phyloP scores from a whole-genome alignment of 73 alveolate species.

The Uronychia setigera region DNA sequence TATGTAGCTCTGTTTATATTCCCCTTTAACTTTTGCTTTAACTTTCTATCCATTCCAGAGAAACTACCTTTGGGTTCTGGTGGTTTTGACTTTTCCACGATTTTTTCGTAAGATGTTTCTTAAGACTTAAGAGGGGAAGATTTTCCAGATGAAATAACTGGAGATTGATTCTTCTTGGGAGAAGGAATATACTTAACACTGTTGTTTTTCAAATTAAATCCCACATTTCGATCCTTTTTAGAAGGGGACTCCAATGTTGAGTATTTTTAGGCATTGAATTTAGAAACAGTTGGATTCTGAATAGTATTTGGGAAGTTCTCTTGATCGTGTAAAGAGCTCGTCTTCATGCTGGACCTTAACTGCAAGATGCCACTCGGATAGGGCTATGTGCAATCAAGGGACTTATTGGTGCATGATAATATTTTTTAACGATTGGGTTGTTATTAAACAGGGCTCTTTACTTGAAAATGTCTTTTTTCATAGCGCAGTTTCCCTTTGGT shows the following conservation, averaged over 20 bases:
- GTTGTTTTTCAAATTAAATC: neutral
- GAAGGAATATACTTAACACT: neutral
- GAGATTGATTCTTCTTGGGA: neutral
- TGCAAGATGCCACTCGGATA: no score
- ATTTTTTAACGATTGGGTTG: neutral
- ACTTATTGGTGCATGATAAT: neutral
- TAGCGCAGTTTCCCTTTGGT: neutral
- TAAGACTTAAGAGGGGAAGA: neutral
- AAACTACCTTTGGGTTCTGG: neutral
- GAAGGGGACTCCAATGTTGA: neutral
- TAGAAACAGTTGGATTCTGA: neutral
- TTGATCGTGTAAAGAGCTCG: neutral
- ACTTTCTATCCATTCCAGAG: neutral
- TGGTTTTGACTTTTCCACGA: neutral
- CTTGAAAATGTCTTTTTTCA: neutral
- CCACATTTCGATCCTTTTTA: neutral
- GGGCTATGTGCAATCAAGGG: neutral
- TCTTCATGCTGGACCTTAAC: neutral
- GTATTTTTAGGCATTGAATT: neutral
- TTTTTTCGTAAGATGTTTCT: neutral
- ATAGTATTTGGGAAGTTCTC: neutral
- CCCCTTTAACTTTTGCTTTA: neutral
- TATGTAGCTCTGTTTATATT: no score
- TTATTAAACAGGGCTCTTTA: neutral
- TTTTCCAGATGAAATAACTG: neutral